Evolutionary conservation across 1,139 yeast species (phyloP).

Genomic region (Saccharomyces hybrid): DNA sequence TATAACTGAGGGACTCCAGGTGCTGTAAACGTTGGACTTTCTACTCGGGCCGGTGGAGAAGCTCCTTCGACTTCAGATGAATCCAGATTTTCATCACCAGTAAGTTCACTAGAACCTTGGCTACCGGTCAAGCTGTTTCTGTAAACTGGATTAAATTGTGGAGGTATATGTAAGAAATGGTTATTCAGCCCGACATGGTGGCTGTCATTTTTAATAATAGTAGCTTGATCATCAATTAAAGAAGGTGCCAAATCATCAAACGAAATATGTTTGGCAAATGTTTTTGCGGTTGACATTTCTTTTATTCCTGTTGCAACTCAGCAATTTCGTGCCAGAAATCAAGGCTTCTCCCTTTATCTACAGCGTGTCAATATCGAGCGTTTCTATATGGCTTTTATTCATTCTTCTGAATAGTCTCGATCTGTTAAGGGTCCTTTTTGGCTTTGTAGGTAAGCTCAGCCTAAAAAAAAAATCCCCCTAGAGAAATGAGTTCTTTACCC

Average conservation of each 20-base stretch:
- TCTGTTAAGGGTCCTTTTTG: neutral
- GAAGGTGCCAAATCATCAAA: slow-evolving; percentile 31
- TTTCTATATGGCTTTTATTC: neutral
- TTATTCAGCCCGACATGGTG: slow-evolving; percentile 22
- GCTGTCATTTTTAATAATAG: slow-evolving; percentile 15
- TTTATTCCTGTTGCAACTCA: neutral
- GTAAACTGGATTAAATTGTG: slow-evolving; percentile 27
- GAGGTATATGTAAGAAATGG: slow-evolving; percentile 28
- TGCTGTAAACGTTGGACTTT: neutral
- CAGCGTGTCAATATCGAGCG: neutral
- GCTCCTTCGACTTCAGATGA: neutral
- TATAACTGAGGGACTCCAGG: slow-evolving; percentile 1
- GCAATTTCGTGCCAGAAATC: neutral
- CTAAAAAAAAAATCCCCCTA: neutral
- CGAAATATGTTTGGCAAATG: slow-evolving; percentile 25
- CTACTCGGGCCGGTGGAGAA: neutral
- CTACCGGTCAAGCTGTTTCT: neutral
- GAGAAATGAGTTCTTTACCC: neutral
- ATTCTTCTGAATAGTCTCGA: neutral
- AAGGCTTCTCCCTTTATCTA: neutral
- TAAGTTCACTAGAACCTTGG: neutral
- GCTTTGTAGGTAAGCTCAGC: neutral
- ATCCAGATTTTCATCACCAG: neutral
- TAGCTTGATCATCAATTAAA: slow-evolving; percentile 25
- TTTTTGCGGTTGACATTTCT: slow-evolving; percentile 4